These are phyloP conservation scores for Kernera saxatilis DNA, from an alignment of 345 rosid species.

Conservation along the genomic window DNA sequence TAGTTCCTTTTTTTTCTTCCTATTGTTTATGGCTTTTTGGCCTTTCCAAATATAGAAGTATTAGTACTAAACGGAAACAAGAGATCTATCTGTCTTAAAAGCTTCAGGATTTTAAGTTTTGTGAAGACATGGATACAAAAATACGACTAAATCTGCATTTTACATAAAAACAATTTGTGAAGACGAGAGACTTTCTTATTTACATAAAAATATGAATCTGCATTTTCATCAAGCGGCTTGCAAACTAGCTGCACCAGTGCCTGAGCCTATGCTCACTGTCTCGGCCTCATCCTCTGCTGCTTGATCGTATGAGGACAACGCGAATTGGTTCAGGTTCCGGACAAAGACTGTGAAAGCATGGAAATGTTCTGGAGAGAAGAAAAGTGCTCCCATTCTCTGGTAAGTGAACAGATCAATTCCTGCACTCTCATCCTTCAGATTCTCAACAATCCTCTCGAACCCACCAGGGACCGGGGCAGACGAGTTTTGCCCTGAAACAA, in stretches of 20 bases:
- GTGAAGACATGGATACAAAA: neutral
- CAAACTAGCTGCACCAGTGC: slow-evolving; percentile 26
- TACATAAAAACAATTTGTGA: too few relatives aligned
- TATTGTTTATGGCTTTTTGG: neutral
- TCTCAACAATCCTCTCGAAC: slow-evolving; percentile 64
- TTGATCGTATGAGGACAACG: slow-evolving; percentile 53
- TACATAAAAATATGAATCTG: slow-evolving; percentile 11
- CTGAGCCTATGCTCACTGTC: slow-evolving; percentile 15
- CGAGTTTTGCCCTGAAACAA: slow-evolving; percentile 71
- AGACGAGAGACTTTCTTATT: slow-evolving; percentile 7
- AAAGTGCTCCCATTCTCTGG: slow-evolving; percentile 95
- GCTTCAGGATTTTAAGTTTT: neutral
- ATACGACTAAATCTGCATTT: too few relatives aligned
- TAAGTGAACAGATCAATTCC: slow-evolving; percentile 53
- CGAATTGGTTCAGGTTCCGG: slow-evolving; percentile 48
- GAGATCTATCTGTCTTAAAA: neutral
- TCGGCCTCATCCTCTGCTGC: slow-evolving; percentile 27
- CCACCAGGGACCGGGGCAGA: slow-evolving; percentile 38
- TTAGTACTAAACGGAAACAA: neutral
- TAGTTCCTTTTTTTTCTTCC: neutral
- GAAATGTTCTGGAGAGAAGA: slow-evolving; percentile 94
- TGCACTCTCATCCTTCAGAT: slow-evolving; percentile 36
- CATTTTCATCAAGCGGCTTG: slow-evolving; percentile 22
- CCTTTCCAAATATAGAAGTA: neutral
- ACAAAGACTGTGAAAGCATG: slow-evolving; percentile 69